Base-by-base conservation (phyloP, 2,329 filamentous ascomycete species). In the Phialophora macrospora region DNA sequence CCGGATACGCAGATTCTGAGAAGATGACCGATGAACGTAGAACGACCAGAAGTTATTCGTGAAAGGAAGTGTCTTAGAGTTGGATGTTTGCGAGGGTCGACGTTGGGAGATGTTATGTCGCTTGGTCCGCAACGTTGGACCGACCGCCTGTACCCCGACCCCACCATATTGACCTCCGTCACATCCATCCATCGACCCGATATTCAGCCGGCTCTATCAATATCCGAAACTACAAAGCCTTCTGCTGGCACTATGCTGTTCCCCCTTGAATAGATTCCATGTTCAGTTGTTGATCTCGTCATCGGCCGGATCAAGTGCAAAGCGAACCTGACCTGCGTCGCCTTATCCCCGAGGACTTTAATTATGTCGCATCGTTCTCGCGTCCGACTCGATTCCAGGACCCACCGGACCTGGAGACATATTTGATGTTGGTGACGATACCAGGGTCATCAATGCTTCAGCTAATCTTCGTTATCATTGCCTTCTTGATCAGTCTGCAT, bases 321-420 rank as follows among this genome's bases (percentile, higher is more conserved):
- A 26, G 46, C 5, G 14, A 17, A 14, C 48, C 2, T 51, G 8
- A 26, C 32, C 60, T 52, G 60, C 28, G 24, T 55, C 34, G 20
- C 34, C 7, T 51, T 62, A 14, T 46, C 60, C 22, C 46, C 60
- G 14, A 62, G 48, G 38, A 30, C 51, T 28, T 30, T 55, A 38
- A 34, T 34, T 11, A 20, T 3, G 49, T 32, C 26, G 7, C 34
- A 1, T 49, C 30, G 4, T 30, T 55, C 14, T 28, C 49, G 12
- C 3, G 30, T 32, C 20, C n/a, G 8, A n/a, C 30, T 46, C 34
- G 11, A 44, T 24, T 22, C 22, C 3, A 14, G 5, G 44, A 51
- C 30, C 51, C 49, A 2, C 32, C 8, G 9, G 60, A 62, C 17
- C 8, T 8, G 17, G 26, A 55, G 24, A 62, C 34, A 12, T 14